These are phyloP conservation scores for Colletotrichum sp. DNA, from an alignment of 2,329 filamentous ascomycete genomes.

Conservation along the genomic window DNA sequence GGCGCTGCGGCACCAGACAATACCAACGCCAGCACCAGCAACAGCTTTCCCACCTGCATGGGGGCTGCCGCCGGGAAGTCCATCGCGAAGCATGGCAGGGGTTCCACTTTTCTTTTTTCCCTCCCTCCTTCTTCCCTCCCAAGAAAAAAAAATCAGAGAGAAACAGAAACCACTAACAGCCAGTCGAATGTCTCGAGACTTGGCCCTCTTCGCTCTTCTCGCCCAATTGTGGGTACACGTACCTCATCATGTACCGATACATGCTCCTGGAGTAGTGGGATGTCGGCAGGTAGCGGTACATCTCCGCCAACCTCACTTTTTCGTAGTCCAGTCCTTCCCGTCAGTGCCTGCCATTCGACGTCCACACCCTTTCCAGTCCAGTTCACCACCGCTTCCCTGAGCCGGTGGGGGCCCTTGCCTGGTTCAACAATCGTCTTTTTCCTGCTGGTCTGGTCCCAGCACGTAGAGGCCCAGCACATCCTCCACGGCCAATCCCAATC, in stretches of 20 bases:
- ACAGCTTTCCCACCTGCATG: constrained; percentile 19
- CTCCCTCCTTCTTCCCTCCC: neutral
- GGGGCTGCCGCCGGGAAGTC: neutral
- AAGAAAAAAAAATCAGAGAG: neutral
- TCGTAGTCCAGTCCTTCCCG: neutral
- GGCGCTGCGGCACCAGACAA: constrained; percentile 26
- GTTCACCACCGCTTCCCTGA: constrained; percentile 19
- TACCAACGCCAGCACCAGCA: neutral
- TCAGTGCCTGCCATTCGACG: neutral
- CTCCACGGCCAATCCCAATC: neutral
- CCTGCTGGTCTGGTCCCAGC: neutral
- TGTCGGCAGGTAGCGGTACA: neutral
- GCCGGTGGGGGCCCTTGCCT: constrained; percentile 19
- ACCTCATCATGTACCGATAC: neutral
- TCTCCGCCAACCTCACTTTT: neutral
- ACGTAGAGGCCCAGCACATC: neutral
- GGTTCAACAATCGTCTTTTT: constrained; percentile 25
- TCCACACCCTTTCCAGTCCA: neutral
- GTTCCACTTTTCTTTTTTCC: constrained; percentile 3
- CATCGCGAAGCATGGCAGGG: neutral
- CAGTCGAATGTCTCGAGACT: constrained; percentile 14
- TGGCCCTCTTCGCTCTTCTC: neutral
- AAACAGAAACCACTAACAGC: neutral
- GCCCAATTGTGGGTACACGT: neutral
- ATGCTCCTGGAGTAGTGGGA: neutral